Base-by-base conservation (phyloP, 1,284 basidiomycete species). In the Ustilago lituana region DNA sequence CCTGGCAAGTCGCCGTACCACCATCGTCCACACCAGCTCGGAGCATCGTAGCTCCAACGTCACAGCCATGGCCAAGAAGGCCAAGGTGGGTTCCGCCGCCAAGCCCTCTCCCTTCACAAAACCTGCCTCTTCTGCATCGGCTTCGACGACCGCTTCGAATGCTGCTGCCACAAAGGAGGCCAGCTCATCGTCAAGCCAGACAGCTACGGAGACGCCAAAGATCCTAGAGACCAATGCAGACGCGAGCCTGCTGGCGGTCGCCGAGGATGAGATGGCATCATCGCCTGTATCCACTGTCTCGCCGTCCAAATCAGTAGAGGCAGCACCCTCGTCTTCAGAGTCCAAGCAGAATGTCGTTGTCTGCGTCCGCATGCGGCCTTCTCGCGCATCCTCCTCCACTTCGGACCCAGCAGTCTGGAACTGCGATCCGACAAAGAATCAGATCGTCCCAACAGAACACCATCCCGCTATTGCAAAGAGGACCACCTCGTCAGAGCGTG, bases 401-500 rank as follows among this genome's bases (percentile, higher is more conserved):
- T 17, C 38, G 11, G 55, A 58, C 3, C 32, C 46, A 24, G 5
- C 60, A 5, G 56, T 79, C 14, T 81, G 80, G 79, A 47, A 31
- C 9, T 51, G 78, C 37, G 74, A 79, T 52, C 33, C 61, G 20
- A 33, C 15, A 5, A 57, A 63, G 23, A 67, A 73, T 24, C 48
- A 62, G 19, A 76, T 82, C 48, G 24, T 53, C n/a, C 77, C 80
- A 4, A 80, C 77, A 11, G 77, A 78, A 32, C 53, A 66, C 12
- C 80, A 82, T 38, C 80, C 80, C 0, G 69, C 80, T 15, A 60
- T 79, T n/a, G 71, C 80, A 15, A 75, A 77, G 27, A 52, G 80
- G 12, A 73, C 65, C 27, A 52, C 58, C n/a, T 74, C 74, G 1
- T 73, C 72, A 14, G 66, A 69, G 24, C 66, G 66, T 11, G 51